Percentiles rank a stretch among this genome's conserved stretches.
Conservation (phyloP, 441 rosid species). For the Arabidopsis lyrata region DNA sequence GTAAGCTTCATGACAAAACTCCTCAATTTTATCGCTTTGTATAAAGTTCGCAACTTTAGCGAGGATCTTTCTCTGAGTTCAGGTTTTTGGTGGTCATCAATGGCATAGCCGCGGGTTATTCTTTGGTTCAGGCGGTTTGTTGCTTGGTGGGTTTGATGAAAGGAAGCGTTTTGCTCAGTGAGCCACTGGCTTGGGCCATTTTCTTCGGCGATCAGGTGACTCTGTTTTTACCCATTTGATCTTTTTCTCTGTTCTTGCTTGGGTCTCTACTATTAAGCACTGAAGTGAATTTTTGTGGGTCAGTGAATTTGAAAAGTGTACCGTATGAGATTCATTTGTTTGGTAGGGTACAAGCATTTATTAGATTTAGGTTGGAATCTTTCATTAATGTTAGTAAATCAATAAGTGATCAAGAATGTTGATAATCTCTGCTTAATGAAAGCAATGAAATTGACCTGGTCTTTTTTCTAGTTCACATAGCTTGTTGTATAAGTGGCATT, state of each 20-base stretch:
- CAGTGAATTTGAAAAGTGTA: background rate
- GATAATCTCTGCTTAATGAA: constrained; percentile 2
- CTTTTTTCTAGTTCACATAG: constrained; percentile 10
- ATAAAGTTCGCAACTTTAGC: background rate
- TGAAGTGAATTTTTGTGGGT: constrained; percentile 9
- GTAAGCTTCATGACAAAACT: constrained; percentile 50
- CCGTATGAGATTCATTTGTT: constrained; percentile 11
- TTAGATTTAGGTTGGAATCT: constrained; percentile 11
- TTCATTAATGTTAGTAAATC: background rate
- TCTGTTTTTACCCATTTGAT: background rate
- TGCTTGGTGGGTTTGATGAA: constrained; percentile 69
- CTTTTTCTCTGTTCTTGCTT: constrained; percentile 31
- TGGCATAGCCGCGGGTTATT: constrained; percentile 78
- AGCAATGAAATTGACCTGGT: background rate
- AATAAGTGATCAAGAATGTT: background rate
- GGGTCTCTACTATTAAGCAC: background rate
- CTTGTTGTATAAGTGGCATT: background rate
- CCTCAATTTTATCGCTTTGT: background rate
- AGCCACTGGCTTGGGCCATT: constrained; percentile 87
- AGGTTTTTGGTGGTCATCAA: constrained; percentile 85
- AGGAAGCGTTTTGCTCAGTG: constrained; percentile 71
- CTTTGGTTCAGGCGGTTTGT: constrained; percentile 71
- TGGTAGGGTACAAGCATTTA: constrained; percentile 25
- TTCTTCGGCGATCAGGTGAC: constrained; percentile 92
- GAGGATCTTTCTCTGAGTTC: constrained; percentile 24